Evolutionary conservation across 2,329 filamentous ascomycete genomes (phyloP).

Genomic region (Aureobasidium leucospermi): DNA sequence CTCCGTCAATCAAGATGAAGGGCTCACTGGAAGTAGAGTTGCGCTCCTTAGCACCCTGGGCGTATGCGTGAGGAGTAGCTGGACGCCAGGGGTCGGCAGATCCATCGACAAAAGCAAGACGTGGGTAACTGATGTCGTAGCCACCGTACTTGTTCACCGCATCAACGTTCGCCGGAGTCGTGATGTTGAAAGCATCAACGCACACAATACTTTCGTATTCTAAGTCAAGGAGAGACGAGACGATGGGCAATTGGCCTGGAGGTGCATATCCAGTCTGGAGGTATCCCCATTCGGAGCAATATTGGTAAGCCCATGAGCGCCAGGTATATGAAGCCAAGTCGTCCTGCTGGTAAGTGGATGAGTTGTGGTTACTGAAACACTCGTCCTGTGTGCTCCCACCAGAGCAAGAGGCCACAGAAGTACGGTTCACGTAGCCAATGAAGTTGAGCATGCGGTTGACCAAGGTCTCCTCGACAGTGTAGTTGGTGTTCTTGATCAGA

Average conservation of each 20-base stretch:
- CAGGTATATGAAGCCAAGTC: conserved; percentile 36
- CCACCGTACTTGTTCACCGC: conserved; percentile 71
- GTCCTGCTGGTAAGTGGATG: conserved; percentile 38
- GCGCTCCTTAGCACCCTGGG: conserved; percentile 43
- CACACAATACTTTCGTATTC: conserved; percentile 58
- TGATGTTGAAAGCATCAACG: conserved; percentile 62
- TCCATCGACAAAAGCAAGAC: conserved; percentile 71
- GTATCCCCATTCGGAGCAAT: conserved; percentile 63
- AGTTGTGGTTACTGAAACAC: conserved; percentile 46
- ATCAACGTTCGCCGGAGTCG: conserved; percentile 52
- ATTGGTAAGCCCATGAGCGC: conserved; percentile 52
- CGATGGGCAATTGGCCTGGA: conserved; percentile 56
- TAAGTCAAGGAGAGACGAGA: conserved; percentile 63
- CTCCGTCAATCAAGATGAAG: conserved; percentile 64
- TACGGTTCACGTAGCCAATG: conserved; percentile 47
- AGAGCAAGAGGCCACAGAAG: conserved; percentile 34
- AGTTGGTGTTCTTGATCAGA: conserved; percentile 43
- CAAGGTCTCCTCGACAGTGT: conserved; percentile 34
- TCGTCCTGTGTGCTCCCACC: conserved; percentile 38
- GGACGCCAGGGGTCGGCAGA: conserved; percentile 74
- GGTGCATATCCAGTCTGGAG: conserved; percentile 66
- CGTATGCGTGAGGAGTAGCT: conserved; percentile 63
- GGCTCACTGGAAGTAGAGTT: conserved; percentile 58
- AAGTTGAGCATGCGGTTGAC: conserved; percentile 50
- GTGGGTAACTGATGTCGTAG: conserved; percentile 63